Percentiles rank a stretch among this genome's conserved stretches.
phyloP scores from a whole-genome alignment of 257 asterid genomes.

The Solanum bukasovii region DNA sequence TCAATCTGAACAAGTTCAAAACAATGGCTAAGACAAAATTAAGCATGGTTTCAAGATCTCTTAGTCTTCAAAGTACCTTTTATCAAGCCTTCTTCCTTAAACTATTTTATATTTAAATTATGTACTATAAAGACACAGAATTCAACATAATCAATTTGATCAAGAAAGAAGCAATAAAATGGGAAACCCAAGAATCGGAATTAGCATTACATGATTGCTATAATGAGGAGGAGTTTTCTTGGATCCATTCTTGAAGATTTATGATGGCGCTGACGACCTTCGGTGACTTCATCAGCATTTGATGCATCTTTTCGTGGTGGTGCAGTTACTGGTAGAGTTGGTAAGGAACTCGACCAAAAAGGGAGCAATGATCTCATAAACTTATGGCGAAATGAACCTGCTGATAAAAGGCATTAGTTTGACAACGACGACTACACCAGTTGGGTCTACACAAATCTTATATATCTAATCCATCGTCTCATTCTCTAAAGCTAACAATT shows the following conservation, averaged over 20 bases:
- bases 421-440: neutral
- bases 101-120: neutral
- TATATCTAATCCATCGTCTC: neutral
- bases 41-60: neutral
- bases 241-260: conserved; percentile 86
- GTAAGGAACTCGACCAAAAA: conserved; percentile 88
- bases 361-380: conserved; percentile 76
- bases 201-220: conserved; percentile 62
- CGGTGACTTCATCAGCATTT: conserved; percentile 57
- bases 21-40: neutral
- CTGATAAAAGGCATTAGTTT: conserved; percentile 13
- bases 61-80: neutral
- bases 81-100: neutral
- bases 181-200: neutral
- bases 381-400: conserved; percentile 77
- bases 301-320: conserved; percentile 71
- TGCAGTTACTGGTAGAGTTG: conserved; percentile 84
- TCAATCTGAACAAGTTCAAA: neutral
- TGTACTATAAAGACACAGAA: neutral
- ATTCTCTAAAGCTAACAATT: neutral
- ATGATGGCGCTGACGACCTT: conserved; percentile 63
- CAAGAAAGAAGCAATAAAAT: neutral
- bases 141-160: neutral
- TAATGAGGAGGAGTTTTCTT: conserved; percentile 75
- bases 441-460: neutral